These are phyloP conservation scores for Cavenderia fasciculata DNA, from an alignment of 78 protist genomes.

Conservation along the genomic window DNA sequence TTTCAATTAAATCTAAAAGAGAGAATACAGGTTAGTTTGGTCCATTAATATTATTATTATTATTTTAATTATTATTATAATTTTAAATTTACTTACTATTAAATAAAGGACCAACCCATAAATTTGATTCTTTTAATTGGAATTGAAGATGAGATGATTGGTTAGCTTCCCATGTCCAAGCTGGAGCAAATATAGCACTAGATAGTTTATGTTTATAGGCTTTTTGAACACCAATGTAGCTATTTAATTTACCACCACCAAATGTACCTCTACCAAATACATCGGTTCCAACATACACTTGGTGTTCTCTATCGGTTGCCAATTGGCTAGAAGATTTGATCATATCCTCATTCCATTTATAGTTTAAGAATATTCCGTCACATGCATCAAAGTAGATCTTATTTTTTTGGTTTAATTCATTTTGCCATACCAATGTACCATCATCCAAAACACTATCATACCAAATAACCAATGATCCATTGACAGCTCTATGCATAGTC, in stretches of 20 bases:
- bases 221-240: not conserved
- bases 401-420: constrained; percentile 82
- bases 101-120: constrained; percentile 6
- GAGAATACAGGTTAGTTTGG: no score
- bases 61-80: not conserved
- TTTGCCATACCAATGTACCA: constrained; percentile 90
- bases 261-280: constrained; percentile 82
- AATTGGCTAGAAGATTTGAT: not conserved
- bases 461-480: constrained; percentile 56
- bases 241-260: constrained; percentile 38
- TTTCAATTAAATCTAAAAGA: not conserved
- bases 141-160: not conserved
- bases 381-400: constrained; percentile 53
- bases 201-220: constrained; percentile 10
- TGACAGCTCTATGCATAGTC: not conserved
- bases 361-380: constrained; percentile 92
- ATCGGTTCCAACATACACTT: constrained; percentile 89
- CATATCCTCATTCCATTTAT: constrained; percentile 75
- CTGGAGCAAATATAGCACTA: constrained; percentile 87
- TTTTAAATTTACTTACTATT: not conserved
- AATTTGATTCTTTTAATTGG: constrained; percentile 3
- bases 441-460: constrained; percentile 84
- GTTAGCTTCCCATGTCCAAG: constrained; percentile 81
- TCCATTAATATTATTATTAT: not conserved
- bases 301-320: not conserved